A percentile compares a stretch with the other conserved stretches of the same genome.
These are phyloP conservation scores for Stemphylium vesicarium DNA, from an alignment of 2,329 filamentous ascomycete species.

Conservation along the genomic window DNA sequence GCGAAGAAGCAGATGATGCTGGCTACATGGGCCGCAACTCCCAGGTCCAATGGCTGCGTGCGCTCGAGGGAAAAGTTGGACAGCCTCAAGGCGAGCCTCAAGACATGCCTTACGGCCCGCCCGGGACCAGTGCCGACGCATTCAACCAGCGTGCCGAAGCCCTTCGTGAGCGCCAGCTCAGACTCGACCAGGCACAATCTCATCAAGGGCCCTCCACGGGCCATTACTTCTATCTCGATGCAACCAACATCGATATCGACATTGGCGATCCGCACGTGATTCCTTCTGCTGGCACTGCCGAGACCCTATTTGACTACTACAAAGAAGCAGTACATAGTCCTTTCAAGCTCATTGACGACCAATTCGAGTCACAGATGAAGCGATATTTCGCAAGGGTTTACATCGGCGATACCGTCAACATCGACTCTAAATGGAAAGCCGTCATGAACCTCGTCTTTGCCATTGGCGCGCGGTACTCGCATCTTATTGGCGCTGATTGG, in stretches of 20 bases:
- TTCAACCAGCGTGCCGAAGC: constrained; percentile 9
- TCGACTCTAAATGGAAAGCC: constrained; percentile 37
- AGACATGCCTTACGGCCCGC: constrained; percentile 24
- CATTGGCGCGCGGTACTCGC: constrained; percentile 45
- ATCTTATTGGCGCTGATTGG: constrained; percentile 32
- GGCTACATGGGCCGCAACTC: constrained; percentile 37
- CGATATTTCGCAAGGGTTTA: constrained; percentile 5
- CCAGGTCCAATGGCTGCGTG: constrained; percentile 34
- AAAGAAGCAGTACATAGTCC: constrained; percentile 31
- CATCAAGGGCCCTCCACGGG: not conserved
- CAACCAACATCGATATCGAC: constrained; percentile 19
- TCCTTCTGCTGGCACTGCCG: constrained; percentile 33
- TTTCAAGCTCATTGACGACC: constrained; percentile 30
- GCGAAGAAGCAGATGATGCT: constrained; percentile 21
- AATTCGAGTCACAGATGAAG: constrained; percentile 14
- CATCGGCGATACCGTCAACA: not conserved
- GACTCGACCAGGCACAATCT: not conserved
- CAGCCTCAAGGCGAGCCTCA: constrained; percentile 14
- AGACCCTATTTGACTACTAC: constrained; percentile 39
- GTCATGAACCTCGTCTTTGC: constrained; percentile 50
- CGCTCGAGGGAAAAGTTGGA: constrained; percentile 16
- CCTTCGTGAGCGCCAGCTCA: constrained; percentile 2
- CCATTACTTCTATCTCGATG: constrained; percentile 39
- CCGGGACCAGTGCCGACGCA: constrained; percentile 17
- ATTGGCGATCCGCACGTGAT: constrained; percentile 29